Evolutionary conservation across 129 eudicot species (phyloP).

Genomic region (Pittosporum tobira): DNA sequence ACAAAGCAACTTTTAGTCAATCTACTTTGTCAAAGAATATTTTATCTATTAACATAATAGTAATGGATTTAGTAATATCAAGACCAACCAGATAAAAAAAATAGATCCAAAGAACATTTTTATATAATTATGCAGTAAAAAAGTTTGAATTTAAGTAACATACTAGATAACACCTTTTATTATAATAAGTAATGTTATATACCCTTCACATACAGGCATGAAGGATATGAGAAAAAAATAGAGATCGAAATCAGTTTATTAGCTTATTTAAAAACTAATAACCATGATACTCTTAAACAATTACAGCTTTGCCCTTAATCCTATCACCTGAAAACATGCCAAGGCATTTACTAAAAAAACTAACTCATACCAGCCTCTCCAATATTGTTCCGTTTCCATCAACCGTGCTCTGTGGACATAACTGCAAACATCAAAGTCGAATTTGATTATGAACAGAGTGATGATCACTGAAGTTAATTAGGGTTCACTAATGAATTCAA

Average conservation of each 20-base stretch:
- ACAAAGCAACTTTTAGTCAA: conserved; percentile 1
- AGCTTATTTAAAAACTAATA: neutral
- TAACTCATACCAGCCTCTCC: conserved; percentile 85
- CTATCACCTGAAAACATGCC: neutral
- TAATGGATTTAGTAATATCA: neutral
- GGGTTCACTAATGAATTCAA: too few species aligned
- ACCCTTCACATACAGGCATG: too few species aligned
- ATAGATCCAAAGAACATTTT: neutral
- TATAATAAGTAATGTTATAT: too few species aligned
- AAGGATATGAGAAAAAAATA: too few species aligned
- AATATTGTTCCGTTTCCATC: conserved; percentile 83
- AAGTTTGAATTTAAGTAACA: too few species aligned
- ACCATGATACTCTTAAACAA: neutral
- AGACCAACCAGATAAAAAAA: neutral
- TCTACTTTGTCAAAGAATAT: neutral
- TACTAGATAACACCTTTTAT: too few species aligned
- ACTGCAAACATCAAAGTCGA: conserved; percentile 34
- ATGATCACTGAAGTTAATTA: neutral
- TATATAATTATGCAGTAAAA: too few species aligned
- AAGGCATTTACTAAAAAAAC: neutral
- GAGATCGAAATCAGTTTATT: neutral
- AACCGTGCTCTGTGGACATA: conserved; percentile 67
- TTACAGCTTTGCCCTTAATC: neutral
- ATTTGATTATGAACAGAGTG: neutral
- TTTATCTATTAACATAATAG: neutral